Percentiles rank a stretch among this genome's conserved stretches.
Evolutionary conservation across 208 protist species (phyloP).

Genomic region (Trichomonas gallinae): DNA sequence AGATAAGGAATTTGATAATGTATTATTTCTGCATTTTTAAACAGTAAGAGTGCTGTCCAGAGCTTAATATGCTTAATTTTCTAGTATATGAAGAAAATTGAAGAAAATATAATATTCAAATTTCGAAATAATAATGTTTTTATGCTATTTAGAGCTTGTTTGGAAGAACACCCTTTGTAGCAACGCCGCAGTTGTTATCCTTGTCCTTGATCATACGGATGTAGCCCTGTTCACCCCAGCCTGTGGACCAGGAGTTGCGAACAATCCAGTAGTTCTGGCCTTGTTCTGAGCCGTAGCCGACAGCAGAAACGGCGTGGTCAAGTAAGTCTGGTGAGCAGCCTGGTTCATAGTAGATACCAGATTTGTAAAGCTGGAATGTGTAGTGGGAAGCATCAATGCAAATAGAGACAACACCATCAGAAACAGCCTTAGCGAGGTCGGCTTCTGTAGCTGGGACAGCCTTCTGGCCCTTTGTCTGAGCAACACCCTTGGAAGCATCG

Average conservation of each 20-base stretch:
- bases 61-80: too few relatives aligned
- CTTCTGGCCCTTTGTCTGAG: not conserved
- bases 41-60: too few relatives aligned
- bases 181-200: conserved; percentile 36
- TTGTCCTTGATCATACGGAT: conserved; percentile 30
- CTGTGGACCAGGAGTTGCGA: conserved; percentile 42
- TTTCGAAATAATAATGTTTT: too few relatives aligned
- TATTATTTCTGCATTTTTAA: too few relatives aligned
- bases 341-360: conserved; percentile 34
- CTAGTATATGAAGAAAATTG: too few relatives aligned
- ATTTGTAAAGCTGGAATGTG: conserved; percentile 31
- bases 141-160: too few relatives aligned
- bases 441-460: not conserved
- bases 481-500: not conserved
- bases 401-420: not conserved
- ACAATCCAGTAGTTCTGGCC: conserved; percentile 31
- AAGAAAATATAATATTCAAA: too few relatives aligned
- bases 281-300: conserved; percentile 15
- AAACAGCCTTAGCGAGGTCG: not conserved
- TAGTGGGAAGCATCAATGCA: not conserved
- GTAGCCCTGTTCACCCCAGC: conserved; percentile 39
- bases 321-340: conserved; percentile 2
- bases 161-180: too few relatives aligned
- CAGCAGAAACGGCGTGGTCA: conserved; percentile 30
- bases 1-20: too few relatives aligned